Conservation (phyloP, 2,329 filamentous ascomycete genomes). For the Bipolaris gigantea region DNA sequence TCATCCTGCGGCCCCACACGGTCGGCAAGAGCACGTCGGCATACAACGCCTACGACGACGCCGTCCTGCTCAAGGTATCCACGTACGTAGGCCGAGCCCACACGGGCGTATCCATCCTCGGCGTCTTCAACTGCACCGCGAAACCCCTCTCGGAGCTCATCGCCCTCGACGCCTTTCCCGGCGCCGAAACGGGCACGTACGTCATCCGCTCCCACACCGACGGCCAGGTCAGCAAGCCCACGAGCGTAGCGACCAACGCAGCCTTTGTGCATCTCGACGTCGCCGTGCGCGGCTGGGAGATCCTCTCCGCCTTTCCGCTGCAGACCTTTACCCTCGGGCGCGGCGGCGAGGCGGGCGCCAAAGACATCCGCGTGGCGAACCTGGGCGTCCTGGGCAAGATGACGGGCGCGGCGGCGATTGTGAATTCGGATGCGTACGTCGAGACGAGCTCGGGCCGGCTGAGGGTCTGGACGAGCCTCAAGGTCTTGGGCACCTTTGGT, state of each 20-base stretch:
- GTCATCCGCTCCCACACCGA: slow-evolving; percentile 72
- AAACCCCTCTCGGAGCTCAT: slow-evolving; percentile 68
- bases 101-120: slow-evolving; percentile 76
- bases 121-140: slow-evolving; percentile 78
- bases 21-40: slow-evolving; percentile 72
- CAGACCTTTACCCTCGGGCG: slow-evolving; percentile 54
- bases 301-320: slow-evolving; percentile 74
- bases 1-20: slow-evolving; percentile 77
- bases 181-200: slow-evolving; percentile 64
- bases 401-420: slow-evolving; percentile 80
- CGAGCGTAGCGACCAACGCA: slow-evolving; percentile 51
- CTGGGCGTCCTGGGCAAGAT: slow-evolving; percentile 85
- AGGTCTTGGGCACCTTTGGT: slow-evolving; percentile 76
- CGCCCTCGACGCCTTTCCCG: slow-evolving; percentile 71
- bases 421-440: slow-evolving; percentile 62
- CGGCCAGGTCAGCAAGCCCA: slow-evolving; percentile 61
- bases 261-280: slow-evolving; percentile 65
- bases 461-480: slow-evolving; percentile 68
- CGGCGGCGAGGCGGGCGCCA: slow-evolving; percentile 39
- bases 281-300: slow-evolving; percentile 71
- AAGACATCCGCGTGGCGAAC: slow-evolving; percentile 61
- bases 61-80: slow-evolving; percentile 72
- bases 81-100: slow-evolving; percentile 71
- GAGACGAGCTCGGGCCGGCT: slow-evolving; percentile 61
- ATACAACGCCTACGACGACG: slow-evolving; percentile 76